Evolutionary conservation across 495 filamentous ascomycete species (phyloP), one percentile per base, ranked within the genome.

Genomic region (Sabuloglossum arenarium): DNA sequence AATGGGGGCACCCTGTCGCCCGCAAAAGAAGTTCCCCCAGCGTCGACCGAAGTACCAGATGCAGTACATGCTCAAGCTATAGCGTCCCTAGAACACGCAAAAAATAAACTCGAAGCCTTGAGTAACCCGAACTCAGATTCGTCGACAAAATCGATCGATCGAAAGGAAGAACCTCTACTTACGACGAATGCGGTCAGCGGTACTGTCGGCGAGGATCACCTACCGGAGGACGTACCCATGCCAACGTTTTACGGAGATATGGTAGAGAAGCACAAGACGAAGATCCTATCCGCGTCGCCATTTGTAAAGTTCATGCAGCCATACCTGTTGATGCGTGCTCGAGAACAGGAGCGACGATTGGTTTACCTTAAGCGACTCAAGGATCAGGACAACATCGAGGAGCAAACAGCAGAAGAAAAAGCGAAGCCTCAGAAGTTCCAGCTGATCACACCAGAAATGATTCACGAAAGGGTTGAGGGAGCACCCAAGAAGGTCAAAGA

Each of bases 281-380:
- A 85, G 61, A 80, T 99, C 51, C 70, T 99, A n/a, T 97, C 93
- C 8, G 84, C 88, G 0, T 97, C 93, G 0, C 93, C 93, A 3
- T 97, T 94, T 61, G 93, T 97, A 45, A 89, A 85, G 66, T 97
- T 96, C 63, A 82, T 84, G 63, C 85, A 88, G 63, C 93, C 93
- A 1, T 94, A 96, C 68, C 75, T 96, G 12, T 75, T 99, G 19
- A 93, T 88, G 79, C 82, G 82, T 55, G 85, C 88, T 47, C 79
- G 93, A 53, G 90, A 94, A 65, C 82, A 96, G 65, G 93, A 97
- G 65, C 75, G 84, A 56, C 80, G 80, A 53, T 65, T 97, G 16
- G 75, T 79, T 0, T 86, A 91, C 64, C 74, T 96, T 28, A 87
- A 84, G 65, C 73, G 80, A 50, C 72, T 96, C 9, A 81, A 84